Percentiles rank a stretch among this genome's conserved stretches.
Conservation (phyloP, 2,329 filamentous ascomycete species). For the Coniochaeta sp. region DNA sequence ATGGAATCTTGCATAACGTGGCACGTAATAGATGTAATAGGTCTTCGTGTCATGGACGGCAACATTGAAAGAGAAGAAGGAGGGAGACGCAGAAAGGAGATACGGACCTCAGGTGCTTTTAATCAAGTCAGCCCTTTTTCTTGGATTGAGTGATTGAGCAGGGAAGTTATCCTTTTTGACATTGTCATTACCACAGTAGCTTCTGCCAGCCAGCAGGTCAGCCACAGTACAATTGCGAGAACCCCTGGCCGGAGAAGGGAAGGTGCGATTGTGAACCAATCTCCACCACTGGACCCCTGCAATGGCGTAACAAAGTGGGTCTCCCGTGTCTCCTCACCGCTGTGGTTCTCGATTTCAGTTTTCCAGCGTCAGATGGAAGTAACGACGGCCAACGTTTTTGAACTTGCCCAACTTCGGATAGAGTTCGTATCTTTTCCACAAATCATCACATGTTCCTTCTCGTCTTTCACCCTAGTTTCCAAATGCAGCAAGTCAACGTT, state of each 20-base stretch:
- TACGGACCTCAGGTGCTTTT: not conserved
- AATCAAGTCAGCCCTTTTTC: not conserved
- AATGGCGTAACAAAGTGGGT: not conserved
- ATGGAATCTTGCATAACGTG: not conserved
- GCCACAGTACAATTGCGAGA: not conserved
- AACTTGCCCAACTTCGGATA: not conserved
- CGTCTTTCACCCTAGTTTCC: too few relatives aligned
- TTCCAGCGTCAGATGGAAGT: not conserved
- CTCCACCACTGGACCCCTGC: conserved; percentile 1
- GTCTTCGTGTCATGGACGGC: too few relatives aligned
- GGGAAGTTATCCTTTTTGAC: not conserved
- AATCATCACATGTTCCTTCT: too few relatives aligned
- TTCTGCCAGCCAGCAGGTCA: too few relatives aligned
- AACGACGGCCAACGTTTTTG: not conserved
- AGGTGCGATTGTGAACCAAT: not conserved
- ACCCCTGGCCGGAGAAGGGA: not conserved
- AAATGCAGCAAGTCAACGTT: too few relatives aligned
- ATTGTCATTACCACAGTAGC: not conserved
- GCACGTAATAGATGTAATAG: not conserved
- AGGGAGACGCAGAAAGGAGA: too few relatives aligned
- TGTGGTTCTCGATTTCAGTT: not conserved
- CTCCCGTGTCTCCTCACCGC: not conserved
- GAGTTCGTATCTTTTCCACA: not conserved
- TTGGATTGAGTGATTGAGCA: not conserved
- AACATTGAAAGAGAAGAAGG: too few relatives aligned